Evolutionary conservation across 371 early-diverging fungal species (phyloP).

Genomic region (Haplosporangium sp.): DNA sequence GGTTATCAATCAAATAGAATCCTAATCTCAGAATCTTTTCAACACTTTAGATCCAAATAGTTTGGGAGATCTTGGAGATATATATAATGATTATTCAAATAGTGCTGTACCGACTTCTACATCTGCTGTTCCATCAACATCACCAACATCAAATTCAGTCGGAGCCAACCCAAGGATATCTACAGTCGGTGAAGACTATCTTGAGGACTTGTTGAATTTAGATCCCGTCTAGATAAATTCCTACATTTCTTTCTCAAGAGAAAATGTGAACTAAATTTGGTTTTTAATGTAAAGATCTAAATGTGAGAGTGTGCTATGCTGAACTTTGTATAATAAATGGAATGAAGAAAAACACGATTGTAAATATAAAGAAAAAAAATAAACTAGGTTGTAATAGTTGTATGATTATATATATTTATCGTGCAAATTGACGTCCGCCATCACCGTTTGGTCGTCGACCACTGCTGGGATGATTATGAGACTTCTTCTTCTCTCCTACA

Average conservation of each 20-base stretch:
- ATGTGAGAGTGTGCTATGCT: conserved; percentile 3
- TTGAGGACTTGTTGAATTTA: conserved; percentile 36
- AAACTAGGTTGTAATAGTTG: no score
- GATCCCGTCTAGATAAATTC: conserved; percentile 12
- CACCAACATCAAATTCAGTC: neutral
- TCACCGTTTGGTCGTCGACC: conserved; percentile 41
- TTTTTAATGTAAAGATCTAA: neutral
- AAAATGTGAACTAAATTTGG: no score
- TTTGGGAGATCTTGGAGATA: neutral
- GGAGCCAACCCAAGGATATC: conserved; percentile 38
- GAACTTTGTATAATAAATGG: neutral
- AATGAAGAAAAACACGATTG: neutral
- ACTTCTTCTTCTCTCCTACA: conserved; percentile 42
- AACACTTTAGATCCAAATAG: conserved; percentile 3
- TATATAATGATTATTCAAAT: neutral
- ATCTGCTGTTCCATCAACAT: neutral
- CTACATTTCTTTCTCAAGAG: no score
- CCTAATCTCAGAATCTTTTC: conserved; percentile 1
- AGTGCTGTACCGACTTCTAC: neutral
- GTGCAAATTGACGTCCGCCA: conserved; percentile 52
- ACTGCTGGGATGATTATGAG: conserved; percentile 42
- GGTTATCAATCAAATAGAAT: no score
- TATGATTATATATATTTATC: conserved; percentile 18
- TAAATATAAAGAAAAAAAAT: neutral
- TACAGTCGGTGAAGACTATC: conserved; percentile 28